Base-by-base conservation (phyloP, 208 protist species). In the Kentomonas sorsogonicus region DNA sequence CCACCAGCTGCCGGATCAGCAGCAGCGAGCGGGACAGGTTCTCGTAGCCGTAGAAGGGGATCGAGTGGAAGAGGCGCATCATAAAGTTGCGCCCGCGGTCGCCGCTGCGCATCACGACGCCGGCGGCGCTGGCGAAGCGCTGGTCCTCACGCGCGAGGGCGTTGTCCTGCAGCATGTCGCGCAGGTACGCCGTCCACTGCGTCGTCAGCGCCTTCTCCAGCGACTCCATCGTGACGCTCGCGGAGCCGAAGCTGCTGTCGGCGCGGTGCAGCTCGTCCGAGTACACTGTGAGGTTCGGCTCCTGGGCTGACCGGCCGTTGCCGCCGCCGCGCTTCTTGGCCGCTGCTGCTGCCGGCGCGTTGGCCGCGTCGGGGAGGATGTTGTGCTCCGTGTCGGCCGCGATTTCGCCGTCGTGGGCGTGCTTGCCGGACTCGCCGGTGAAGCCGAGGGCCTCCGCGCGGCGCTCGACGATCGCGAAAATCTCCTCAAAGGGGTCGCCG, bases 1-100 rank as follows among this genome's bases (percentile, higher is more conserved):
- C 27, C 25, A 79, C 63, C 29, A 75, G 16, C 56, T 83, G 72
- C 23, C 79, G 75, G 16, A 79, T 53, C 26, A 86, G 38, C 20
- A 66, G 69, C 23, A 83, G 56, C 31, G 65, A 50, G 33, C 36
- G 53, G 20, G 60, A 50, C 0, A 60, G 38, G 54, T 64, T 46
- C 20, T n/a, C 25, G 13, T 20, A 59, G 31, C 52, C 34, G 43
- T 83, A 51, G 30, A 56, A 59, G 25, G 69, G 53, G 56, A 79
- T 34, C 23, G 59, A 45, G 11, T 48, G 60, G 45, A 79, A 66
- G 16, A 83, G 60, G 26, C 61, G 54, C 10, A 53, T 48, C 29
- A 74, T 50, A 46, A 86, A 86, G 6, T 20, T 25, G 22, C 52
- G 53, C 38, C 74, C 79, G 33, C 64, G 60, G 39, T 66, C 72